Evolutionary conservation across 345 rosid species (phyloP), one percentile per base, ranked within the genome.

Genomic region (Boechera stricta): DNA sequence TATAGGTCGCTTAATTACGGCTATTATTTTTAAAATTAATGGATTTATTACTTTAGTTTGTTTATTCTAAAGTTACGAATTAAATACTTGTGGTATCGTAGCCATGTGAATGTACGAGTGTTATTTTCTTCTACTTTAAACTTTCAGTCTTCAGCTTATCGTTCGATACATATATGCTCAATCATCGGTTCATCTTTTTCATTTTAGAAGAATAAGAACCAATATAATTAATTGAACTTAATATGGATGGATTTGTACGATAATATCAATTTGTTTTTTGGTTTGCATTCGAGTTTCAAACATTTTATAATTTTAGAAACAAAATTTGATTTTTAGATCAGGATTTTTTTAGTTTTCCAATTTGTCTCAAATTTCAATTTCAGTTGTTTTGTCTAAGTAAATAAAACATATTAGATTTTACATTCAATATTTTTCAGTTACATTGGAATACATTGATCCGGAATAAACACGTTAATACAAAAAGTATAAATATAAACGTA

Each of bases 71-170:
- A 60, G 60, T 73, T 38, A 29, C 52, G 9, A 39, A 51, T 26
- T 4, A 59, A 47, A 73, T 51, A 31, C 64, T 53, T 74, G 56
- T 53, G 35, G 56, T 74, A 33, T 31, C 49, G 39, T 65, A 56
- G 66, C 59, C 72, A 74, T 42, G 72, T 44, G 31, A 74, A 48
- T 33, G 21, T 21, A 55, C 31, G 21, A 28, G 49, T 52, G 2
- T 48, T 26, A 10, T 31, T 55, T 55, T 55, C 60, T 28, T 54
- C 59, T 24, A 5, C 49, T 45, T 45, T 39, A 36, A 5, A 2
- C 8, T 24, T 10, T 53, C 1, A 62, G 18, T 39, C 33, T 24
- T 7, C 18, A 44, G 7, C 6, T 15, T 15, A 15, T 64, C 21
- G 28, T 63, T 44, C 6, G 2, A 52, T 52, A 24, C 15, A 45